Base-by-base conservation (phyloP, 2,329 filamentous ascomycete genomes). In the Knufia fluminis region DNA sequence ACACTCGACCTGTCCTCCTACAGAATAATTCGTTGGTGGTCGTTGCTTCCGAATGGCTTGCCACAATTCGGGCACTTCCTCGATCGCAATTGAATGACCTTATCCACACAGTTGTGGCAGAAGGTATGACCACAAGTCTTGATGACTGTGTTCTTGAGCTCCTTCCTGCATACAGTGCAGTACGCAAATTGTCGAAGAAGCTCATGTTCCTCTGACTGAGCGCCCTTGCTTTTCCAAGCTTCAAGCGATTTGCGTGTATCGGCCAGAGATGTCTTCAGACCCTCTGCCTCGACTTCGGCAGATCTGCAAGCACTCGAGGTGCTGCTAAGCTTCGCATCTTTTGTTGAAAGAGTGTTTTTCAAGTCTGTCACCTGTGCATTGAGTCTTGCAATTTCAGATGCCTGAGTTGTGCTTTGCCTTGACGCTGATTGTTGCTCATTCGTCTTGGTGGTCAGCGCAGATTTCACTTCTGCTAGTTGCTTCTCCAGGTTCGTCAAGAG, bases 111-210 rank as follows among this genome's bases (percentile, higher is more conserved):
- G 42, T 82, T 77, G 62, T 83, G 83, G 76, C 92, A 98, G 67
- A 97, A 95, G 43, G 94, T 79, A 66, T 98, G 92, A 1, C 92
- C 92, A 66, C 92, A 98, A 1, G 86, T 89, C 70, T 92, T 94
- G 65, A 98, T 78, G 8, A 84, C 85, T 0, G 90, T 94, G 63
- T 97, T 88, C 68, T 97, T 97, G 72, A 96, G 90, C 58, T 91
- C 87, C 61, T 81, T 84, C 59, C 88, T 86, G 71, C 94, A 98
- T 45, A 97, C 86, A 9, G 88, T 87, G 71, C 92, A 98, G 46
- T 94, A 80, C 26, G 86, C 84, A 67, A 92, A 49, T 46, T 52
- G 52, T 23, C 53, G 51, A 26, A 59, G 48, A 41, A 56, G 50
- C 39, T 59, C 57, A 35, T 58, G 51, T 38, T 50, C 49, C 14